phyloP scores from a whole-genome alignment of 345 rosid genomes.

The Camelina sativa region DNA sequence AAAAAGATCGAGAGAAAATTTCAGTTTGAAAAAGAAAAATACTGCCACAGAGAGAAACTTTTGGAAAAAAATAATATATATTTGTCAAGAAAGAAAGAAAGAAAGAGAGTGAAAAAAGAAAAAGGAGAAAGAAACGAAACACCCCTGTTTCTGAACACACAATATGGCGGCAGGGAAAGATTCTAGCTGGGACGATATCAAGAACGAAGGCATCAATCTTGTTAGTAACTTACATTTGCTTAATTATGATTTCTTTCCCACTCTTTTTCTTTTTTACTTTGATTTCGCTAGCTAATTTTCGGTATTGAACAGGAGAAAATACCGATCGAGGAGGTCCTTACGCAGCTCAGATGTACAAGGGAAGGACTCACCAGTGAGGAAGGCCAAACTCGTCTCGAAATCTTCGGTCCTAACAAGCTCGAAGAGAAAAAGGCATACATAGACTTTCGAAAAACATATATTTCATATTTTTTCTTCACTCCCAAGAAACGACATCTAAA shows the following conservation, averaged over 20 bases:
- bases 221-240: conserved; percentile 31
- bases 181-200: conserved; percentile 62
- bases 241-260: not conserved
- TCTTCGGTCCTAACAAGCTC: conserved; percentile 84
- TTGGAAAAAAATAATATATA: not conserved
- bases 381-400: conserved; percentile 64
- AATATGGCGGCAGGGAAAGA: conserved; percentile 47
- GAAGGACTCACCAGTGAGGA: conserved; percentile 70
- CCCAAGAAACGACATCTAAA: conserved; percentile 12
- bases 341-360: conserved; percentile 65
- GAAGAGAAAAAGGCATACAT: conserved; percentile 71
- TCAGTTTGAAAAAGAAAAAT: conserved; percentile 31
- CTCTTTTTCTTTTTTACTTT: not conserved
- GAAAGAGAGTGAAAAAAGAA: not conserved
- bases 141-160: conserved; percentile 16
- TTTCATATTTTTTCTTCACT: conserved; percentile 10
- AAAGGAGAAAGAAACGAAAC: not conserved
- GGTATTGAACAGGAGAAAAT: conserved; percentile 59
- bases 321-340: conserved; percentile 75
- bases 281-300: not conserved
- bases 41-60: conserved; percentile 25
- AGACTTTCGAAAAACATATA: not conserved
- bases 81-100: not conserved
- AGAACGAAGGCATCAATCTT: conserved; percentile 62
- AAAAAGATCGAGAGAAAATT: conserved; percentile 39